phyloP scores from a whole-genome alignment of 2,329 filamentous ascomycete genomes.

The Aureobasidium mangrovei region DNA sequence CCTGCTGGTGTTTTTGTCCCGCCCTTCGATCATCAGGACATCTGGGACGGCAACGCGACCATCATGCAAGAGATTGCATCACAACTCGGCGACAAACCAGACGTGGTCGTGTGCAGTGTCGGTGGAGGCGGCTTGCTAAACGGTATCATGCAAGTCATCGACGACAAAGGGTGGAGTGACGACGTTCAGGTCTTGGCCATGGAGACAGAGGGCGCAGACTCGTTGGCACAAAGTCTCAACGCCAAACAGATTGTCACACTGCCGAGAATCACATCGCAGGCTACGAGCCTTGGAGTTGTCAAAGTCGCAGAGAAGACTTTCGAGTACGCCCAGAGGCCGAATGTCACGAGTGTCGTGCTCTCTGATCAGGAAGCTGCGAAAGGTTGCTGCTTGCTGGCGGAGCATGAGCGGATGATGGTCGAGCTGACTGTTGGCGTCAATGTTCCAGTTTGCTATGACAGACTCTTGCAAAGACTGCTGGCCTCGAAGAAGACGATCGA shows the following conservation, averaged over 20 bases:
- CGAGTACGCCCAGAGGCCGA: slow-evolving; percentile 44
- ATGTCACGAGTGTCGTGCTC: slow-evolving; percentile 55
- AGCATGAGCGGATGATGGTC: slow-evolving; percentile 73
- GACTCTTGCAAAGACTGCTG: slow-evolving; percentile 48
- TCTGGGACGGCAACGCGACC: slow-evolving; percentile 58
- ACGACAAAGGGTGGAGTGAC: slow-evolving; percentile 31
- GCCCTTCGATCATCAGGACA: slow-evolving; percentile 59
- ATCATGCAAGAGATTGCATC: slow-evolving; percentile 46
- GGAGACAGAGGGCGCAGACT: slow-evolving; percentile 68
- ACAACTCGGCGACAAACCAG: slow-evolving; percentile 44
- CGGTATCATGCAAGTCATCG: slow-evolving; percentile 63
- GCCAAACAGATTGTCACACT: slow-evolving; percentile 50
- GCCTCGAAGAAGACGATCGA: slow-evolving; percentile 50
- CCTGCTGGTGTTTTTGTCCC: slow-evolving; percentile 52
- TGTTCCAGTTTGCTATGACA: slow-evolving; percentile 59
- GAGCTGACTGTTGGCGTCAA: slow-evolving; percentile 81
- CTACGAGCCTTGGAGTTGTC: slow-evolving; percentile 62
- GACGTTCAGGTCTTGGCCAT: slow-evolving; percentile 55
- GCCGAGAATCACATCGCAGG: slow-evolving; percentile 63
- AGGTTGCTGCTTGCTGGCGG: slow-evolving; percentile 66
- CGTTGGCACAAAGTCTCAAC: slow-evolving; percentile 53
- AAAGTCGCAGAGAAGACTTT: slow-evolving; percentile 61
- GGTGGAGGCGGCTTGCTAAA: slow-evolving; percentile 78
- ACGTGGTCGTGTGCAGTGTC: slow-evolving; percentile 67
- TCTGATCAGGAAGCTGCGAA: slow-evolving; percentile 72